These are phyloP conservation scores for Saraca asoca DNA, from an alignment of 331 rosid species.

Conservation along the genomic window DNA sequence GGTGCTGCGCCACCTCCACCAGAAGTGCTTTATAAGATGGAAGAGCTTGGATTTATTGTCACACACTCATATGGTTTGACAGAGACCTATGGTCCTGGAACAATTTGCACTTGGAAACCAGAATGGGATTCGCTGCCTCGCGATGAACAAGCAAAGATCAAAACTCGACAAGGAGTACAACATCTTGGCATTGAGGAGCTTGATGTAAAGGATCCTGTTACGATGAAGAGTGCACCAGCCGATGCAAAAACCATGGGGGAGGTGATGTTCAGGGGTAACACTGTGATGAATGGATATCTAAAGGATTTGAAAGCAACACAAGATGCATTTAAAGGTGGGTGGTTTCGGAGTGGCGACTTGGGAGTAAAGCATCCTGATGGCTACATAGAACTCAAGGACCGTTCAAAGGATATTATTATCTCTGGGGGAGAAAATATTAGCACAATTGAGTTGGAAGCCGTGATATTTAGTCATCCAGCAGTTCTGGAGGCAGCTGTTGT, in stretches of 20 bases:
- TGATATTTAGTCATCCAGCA: slow-evolving; percentile 57
- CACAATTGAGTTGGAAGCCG: slow-evolving; percentile 62
- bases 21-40: slow-evolving; percentile 48
- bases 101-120: slow-evolving; percentile 58
- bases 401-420: slow-evolving; percentile 64
- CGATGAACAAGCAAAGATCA: slow-evolving; percentile 50
- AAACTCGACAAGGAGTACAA: slow-evolving; percentile 58
- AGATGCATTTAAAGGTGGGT: slow-evolving; percentile 63
- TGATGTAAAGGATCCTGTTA: slow-evolving; percentile 59
- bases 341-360: slow-evolving; percentile 67
- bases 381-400: slow-evolving; percentile 63
- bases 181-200: slow-evolving; percentile 58
- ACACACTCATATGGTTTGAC: slow-evolving; percentile 63
- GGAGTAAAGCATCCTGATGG: slow-evolving; percentile 68
- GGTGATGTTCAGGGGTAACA: slow-evolving; percentile 70
- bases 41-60: slow-evolving; percentile 50
- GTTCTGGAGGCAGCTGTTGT: slow-evolving; percentile 66
- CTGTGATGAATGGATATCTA: slow-evolving; percentile 67
- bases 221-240: slow-evolving; percentile 65
- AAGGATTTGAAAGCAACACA: slow-evolving; percentile 56
- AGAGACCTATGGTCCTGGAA: slow-evolving; percentile 64
- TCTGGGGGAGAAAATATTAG: slow-evolving; percentile 74
- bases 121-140: slow-evolving; percentile 58
- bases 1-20: slow-evolving; percentile 68
- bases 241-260: slow-evolving; percentile 70